These are phyloP conservation scores for Avena insularis DNA, from an alignment of 176 grass and related monocot genomes.

Conservation along the genomic window DNA sequence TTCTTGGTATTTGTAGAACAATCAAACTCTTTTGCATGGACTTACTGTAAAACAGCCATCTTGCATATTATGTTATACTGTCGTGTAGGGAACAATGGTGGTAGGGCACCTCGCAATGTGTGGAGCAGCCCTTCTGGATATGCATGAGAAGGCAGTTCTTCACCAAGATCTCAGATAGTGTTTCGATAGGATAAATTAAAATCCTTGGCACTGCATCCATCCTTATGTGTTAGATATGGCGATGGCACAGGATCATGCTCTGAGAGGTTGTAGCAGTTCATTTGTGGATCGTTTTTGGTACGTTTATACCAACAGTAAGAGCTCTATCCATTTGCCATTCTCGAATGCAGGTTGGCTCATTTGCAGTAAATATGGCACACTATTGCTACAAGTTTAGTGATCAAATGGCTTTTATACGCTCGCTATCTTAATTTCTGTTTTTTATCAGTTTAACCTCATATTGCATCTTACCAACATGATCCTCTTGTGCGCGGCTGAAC, in stretches of 20 bases:
- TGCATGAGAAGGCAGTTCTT: not conserved
- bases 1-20: not conserved
- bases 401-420: not conserved
- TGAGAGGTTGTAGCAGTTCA: not conserved
- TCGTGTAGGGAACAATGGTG: not conserved
- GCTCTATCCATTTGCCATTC: not conserved
- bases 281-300: too few species aligned
- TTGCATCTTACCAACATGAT: too few species aligned
- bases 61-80: not conserved
- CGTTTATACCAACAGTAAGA: too few species aligned
- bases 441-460: too few species aligned
- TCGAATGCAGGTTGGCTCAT: not conserved
- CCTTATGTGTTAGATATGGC: not conserved
- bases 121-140: too few species aligned
- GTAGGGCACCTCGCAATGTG: too few species aligned
- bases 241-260: not conserved
- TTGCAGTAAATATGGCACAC: not conserved
- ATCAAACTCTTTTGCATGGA: not conserved
- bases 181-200: too few species aligned
- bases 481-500: too few species aligned
- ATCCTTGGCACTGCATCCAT: too few species aligned
- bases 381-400: slow-evolving; percentile 1
- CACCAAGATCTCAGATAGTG: not conserved
- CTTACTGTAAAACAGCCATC: not conserved
- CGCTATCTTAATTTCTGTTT: too few species aligned